phyloP scores from a whole-genome alignment of 768 basidiomycete species.

The Russula vinacea region DNA sequence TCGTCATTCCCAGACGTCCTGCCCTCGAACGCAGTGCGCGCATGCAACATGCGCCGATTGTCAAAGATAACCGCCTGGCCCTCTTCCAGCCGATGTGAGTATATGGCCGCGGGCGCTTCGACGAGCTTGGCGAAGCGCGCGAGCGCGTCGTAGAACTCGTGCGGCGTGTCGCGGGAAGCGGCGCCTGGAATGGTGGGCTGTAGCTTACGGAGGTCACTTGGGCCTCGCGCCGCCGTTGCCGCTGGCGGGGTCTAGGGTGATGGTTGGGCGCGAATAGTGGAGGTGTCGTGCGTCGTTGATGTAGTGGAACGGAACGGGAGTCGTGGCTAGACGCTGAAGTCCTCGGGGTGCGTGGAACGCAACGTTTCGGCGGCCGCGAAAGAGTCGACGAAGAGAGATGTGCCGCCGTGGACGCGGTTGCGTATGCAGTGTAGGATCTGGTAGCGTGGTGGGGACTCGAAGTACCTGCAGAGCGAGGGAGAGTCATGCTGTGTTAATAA shows the following conservation, averaged over 20 bases:
- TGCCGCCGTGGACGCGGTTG: slow-evolving; percentile 79
- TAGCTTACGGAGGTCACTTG: slow-evolving; percentile 76
- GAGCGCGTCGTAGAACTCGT: slow-evolving; percentile 61
- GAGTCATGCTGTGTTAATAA: neutral
- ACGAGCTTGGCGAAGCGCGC: slow-evolving; percentile 56
- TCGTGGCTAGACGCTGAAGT: slow-evolving; percentile 59
- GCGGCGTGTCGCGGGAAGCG: slow-evolving; percentile 56
- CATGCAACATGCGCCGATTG: slow-evolving; percentile 87
- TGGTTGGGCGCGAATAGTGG: slow-evolving; percentile 66
- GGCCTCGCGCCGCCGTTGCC: neutral
- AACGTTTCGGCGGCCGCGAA: slow-evolving; percentile 60
- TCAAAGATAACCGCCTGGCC: slow-evolving; percentile 91
- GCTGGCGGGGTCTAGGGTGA: slow-evolving; percentile 49
- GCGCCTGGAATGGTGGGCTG: slow-evolving; percentile 92
- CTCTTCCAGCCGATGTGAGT: slow-evolving; percentile 66
- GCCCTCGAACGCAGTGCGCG: slow-evolving; percentile 70
- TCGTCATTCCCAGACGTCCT: slow-evolving; percentile 27
- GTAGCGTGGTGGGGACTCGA: slow-evolving; percentile 85
- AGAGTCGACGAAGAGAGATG: slow-evolving; percentile 84
- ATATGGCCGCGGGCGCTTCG: slow-evolving; percentile 50
- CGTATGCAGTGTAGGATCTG: slow-evolving; percentile 90
- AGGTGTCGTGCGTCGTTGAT: slow-evolving; percentile 87
- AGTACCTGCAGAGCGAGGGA: slow-evolving; percentile 57
- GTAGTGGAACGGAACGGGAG: slow-evolving; percentile 85
- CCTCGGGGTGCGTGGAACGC: slow-evolving; percentile 43